Conservation (phyloP, 495 filamentous ascomycete genomes). For the Penicillium bovifimosum region DNA sequence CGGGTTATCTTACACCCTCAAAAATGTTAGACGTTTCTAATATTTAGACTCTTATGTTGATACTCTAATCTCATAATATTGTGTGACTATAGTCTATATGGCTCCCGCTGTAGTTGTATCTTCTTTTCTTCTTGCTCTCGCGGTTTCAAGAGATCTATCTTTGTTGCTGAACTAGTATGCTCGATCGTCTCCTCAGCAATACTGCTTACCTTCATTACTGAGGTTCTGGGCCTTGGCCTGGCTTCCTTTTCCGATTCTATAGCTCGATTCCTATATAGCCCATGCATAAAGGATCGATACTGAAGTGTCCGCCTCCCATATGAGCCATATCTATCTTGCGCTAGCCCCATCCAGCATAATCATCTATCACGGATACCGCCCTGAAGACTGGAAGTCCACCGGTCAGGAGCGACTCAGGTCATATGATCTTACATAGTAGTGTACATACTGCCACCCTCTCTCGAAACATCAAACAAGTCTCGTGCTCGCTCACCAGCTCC, state of each 20-base stretch:
- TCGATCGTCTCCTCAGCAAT: not conserved
- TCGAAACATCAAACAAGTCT: no score
- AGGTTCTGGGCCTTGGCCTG: not conserved
- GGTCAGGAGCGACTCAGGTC: no score
- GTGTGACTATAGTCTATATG: conserved; percentile 2
- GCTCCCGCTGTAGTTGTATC: not conserved
- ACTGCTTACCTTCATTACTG: not conserved
- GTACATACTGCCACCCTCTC: no score
- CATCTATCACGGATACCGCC: no score
- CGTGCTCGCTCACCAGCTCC: no score
- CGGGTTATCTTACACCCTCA: conserved; percentile 14
- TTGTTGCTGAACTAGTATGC: not conserved
- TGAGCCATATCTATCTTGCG: no score
- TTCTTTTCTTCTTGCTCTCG: not conserved
- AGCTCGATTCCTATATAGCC: no score
- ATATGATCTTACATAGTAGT: no score
- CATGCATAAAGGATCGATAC: not conserved
- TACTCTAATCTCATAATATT: conserved; percentile 17
- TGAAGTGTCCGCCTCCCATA: no score
- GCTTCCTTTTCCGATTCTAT: not conserved
- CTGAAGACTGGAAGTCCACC: no score
- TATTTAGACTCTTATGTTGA: conserved; percentile 19
- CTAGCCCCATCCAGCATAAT: no score
- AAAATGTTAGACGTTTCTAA: conserved; percentile 28
- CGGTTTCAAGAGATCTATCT: not conserved